Evolutionary conservation across 1,139 yeast genomes (phyloP), one percentile per base, ranked within the genome.

Genomic region (Debaryomycetaceae sp.): DNA sequence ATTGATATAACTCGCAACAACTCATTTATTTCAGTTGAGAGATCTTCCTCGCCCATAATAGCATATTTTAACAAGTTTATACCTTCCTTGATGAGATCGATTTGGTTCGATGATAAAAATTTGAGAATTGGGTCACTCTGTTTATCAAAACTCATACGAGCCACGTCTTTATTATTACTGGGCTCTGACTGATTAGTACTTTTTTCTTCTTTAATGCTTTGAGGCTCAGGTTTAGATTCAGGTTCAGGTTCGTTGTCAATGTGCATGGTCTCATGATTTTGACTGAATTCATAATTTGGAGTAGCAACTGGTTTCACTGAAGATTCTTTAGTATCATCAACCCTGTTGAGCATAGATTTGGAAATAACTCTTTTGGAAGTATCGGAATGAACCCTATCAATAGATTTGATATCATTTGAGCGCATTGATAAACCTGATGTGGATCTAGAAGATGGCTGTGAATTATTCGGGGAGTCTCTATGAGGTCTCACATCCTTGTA

Each of bases 1-100:
- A 62, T 50, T 1, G 74, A 65, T 5, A 69, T 58, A 13, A 46
- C 53, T 30, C 50, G 51, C 6, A 70, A 47, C 11, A 57, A 47
- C 0, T 37, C 40, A 24, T 48, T 51, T 2, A 65, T 47, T 31
- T 60, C 65, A 2, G 41, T 32, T 0, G 70, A 54, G 18, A 68
- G 47, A 11, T 59, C 65, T 43, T 71, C 76, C 26, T 65, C 63
- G 1, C 63, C 65, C 37, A 66, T 53, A 5, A 72, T 60, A 2
- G 77, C 75, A 50, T 61, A 66, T 34, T 61, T 65, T 32, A 71
- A 56, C 17, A 70, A 51, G 38, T 56, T 59, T 2, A 72, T 53
- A 1, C 77, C 78, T 47, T 69, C 75, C 2, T 42, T 49, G 4
- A 63, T 50, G 31, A 58, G 44, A 8, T 56, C 59, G 4, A 55